phyloP scores from a whole-genome alignment of 331 rosid species.

The Quercus tomentella region DNA sequence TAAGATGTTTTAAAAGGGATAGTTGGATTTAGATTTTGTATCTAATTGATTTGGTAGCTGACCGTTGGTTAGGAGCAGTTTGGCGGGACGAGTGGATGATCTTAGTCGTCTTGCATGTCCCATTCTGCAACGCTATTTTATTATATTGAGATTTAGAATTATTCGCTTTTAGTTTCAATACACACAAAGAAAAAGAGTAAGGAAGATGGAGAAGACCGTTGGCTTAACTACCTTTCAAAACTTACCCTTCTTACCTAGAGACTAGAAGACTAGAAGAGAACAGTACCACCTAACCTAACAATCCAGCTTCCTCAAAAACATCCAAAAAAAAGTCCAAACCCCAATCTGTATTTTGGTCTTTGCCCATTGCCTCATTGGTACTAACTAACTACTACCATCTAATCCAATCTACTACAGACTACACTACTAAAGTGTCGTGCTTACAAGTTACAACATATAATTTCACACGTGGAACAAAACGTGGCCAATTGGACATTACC shows the following conservation, averaged over 20 bases:
- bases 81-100: constrained; percentile 18
- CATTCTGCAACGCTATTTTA: constrained; percentile 8
- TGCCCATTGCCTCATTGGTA: background rate
- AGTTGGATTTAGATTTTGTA: background rate
- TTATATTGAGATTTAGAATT: background rate
- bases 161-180: background rate
- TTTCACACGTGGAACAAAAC: background rate
- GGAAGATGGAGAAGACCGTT: constrained; percentile 14
- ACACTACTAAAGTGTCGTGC: background rate
- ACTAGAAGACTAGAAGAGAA: background rate
- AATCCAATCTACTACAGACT: no score
- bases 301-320: constrained; percentile 7
- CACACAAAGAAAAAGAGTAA: background rate
- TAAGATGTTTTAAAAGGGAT: background rate
- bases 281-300: constrained; percentile 41
- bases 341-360: background rate
- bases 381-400: no score
- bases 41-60: constrained; percentile 43
- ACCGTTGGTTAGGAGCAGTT: constrained; percentile 36
- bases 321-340: background rate
- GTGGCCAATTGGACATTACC: background rate
- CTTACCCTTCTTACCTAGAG: background rate
- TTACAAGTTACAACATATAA: no score
- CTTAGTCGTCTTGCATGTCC: constrained; percentile 1
- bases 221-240: constrained; percentile 46